Conservation (phyloP, 228 moss, liverwort and hornwort species). For the Sphagnum magellanicum region DNA sequence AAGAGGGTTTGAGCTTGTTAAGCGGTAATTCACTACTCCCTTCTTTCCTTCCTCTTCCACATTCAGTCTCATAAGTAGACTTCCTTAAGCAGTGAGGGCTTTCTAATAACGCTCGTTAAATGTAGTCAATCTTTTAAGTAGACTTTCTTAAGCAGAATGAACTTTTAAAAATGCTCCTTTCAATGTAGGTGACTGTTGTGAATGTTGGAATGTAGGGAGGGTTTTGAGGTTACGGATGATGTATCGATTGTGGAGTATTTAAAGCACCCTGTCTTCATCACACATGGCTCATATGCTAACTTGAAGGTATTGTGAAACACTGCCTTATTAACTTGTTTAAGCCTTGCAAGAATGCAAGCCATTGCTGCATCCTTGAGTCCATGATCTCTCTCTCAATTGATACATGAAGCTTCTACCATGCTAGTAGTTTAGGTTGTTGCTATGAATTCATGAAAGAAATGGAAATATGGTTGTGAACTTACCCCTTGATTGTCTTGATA, state of each 20-base stretch:
- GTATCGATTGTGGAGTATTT: slow-evolving; percentile 86
- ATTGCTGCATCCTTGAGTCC: no score
- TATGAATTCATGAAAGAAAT: not conserved
- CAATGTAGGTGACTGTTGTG: not conserved
- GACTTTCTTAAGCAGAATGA: not conserved
- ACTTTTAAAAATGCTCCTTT: no score
- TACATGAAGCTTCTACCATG: not conserved
- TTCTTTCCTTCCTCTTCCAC: no score
- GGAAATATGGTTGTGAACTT: not conserved
- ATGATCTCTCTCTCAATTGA: no score
- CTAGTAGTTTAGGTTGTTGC: not conserved
- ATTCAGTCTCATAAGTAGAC: no score
- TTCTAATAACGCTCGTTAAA: not conserved
- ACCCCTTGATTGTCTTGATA: no score
- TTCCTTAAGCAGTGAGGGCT: no score
- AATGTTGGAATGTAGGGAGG: slow-evolving; percentile 35
- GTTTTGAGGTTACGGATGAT: slow-evolving; percentile 75
- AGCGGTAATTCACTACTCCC: slow-evolving; percentile 14
- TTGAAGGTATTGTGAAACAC: slow-evolving; percentile 40
- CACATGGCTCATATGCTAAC: slow-evolving; percentile 73
- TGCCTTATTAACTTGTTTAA: not conserved
- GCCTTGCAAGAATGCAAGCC: no score
- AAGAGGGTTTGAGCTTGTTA: slow-evolving; percentile 73
- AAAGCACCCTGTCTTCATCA: slow-evolving; percentile 76
- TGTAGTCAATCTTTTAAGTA: not conserved